Evolutionary conservation across 768 basidiomycete species (phyloP).

Genomic region (Suillus spraguei): DNA sequence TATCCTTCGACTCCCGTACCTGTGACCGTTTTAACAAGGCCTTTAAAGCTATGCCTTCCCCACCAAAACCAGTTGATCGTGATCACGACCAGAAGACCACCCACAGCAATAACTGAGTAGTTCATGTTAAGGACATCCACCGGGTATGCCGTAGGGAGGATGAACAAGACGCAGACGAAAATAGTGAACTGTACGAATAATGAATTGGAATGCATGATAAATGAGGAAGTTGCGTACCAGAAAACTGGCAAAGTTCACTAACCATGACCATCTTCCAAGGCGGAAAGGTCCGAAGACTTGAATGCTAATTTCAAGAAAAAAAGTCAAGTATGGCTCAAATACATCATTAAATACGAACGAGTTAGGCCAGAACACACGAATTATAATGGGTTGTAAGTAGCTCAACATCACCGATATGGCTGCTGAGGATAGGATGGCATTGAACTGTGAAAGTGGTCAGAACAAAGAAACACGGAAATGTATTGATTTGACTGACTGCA

Average conservation of each 20-base stretch:
- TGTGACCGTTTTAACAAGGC: conserved; percentile 43
- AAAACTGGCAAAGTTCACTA: conserved; percentile 51
- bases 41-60: conserved; percentile 47
- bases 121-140: conserved; percentile 57
- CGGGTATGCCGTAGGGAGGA: conserved; percentile 56
- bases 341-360: conserved; percentile 37
- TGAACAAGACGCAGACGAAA: conserved; percentile 57
- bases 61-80: conserved; percentile 47
- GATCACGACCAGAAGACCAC: conserved; percentile 48
- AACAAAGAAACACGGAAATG: not conserved
- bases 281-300: conserved; percentile 51
- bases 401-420: conserved; percentile 61
- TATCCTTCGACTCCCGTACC: not conserved
- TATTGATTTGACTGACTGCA: conserved; percentile 42
- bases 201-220: not conserved
- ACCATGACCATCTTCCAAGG: conserved; percentile 55
- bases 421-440: conserved; percentile 57
- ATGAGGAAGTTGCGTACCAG: conserved; percentile 34
- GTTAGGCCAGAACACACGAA: conserved; percentile 58
- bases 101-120: conserved; percentile 56
- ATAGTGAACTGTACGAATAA: conserved; percentile 42
- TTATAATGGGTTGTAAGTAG: conserved; percentile 59
- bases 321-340: conserved; percentile 43
- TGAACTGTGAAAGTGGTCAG: conserved; percentile 38
- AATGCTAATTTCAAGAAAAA: conserved; percentile 48